Conservation (phyloP, 176 grass and related monocot species). For the Carex cristatella region DNA sequence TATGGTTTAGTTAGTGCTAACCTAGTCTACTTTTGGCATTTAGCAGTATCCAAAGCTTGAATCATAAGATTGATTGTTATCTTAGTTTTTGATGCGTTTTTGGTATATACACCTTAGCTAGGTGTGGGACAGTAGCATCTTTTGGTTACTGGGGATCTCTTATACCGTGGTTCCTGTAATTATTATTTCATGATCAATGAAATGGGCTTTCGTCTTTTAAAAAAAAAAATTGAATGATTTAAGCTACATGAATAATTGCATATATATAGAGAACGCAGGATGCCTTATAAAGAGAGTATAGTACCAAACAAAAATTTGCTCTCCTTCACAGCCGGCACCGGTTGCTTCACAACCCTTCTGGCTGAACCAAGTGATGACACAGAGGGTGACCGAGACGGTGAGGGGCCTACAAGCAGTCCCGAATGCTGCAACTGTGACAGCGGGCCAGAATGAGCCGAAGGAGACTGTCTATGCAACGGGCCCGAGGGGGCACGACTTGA, state of each 20-base stretch:
- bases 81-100: too few species aligned
- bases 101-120: too few species aligned
- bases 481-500: conserved; percentile 35
- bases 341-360: conserved; percentile 26
- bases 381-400: conserved; percentile 26
- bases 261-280: not conserved
- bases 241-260: conserved; percentile 1
- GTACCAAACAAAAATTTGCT: conserved; percentile 15
- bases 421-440: conserved; percentile 59
- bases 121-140: too few species aligned
- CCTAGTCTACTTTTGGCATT: too few species aligned
- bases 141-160: too few species aligned
- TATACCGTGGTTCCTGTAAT: too few species aligned
- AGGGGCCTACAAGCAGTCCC: conserved; percentile 66
- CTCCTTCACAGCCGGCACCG: conserved; percentile 9
- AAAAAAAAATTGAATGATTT: not conserved
- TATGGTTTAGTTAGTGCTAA: too few species aligned
- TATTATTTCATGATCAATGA: too few species aligned
- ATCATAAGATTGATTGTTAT: too few species aligned
- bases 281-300: not conserved
- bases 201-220: too few species aligned
- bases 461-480: conserved; percentile 29
- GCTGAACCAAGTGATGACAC: conserved; percentile 19
- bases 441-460: conserved; percentile 49
- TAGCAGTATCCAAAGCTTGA: too few species aligned